A percentile compares a stretch with the other conserved stretches of the same genome.
These are phyloP conservation scores for Neurospora discreta DNA, from an alignment of 495 filamentous ascomycete species.

Conservation along the genomic window DNA sequence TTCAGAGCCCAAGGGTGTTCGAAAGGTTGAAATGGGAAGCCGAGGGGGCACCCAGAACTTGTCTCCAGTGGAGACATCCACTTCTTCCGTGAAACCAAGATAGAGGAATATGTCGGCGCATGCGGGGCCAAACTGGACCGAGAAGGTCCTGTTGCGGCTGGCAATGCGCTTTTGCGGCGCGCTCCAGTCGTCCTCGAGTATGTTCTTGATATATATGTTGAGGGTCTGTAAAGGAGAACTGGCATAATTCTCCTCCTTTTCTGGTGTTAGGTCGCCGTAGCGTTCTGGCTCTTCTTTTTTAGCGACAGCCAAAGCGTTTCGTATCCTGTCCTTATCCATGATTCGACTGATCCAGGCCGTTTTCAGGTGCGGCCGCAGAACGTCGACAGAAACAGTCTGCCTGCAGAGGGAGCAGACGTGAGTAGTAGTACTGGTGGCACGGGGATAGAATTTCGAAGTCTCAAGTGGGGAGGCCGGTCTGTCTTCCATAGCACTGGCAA, in stretches of 20 bases:
- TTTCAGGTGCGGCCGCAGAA: constrained; percentile 42
- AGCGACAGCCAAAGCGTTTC: constrained; percentile 40
- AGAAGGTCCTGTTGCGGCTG: constrained; percentile 60
- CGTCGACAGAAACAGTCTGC: constrained; percentile 25
- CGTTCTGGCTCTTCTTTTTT: constrained; percentile 46
- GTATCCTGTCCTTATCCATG: constrained; percentile 43
- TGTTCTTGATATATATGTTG: constrained; percentile 50
- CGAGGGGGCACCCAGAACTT: constrained; percentile 17
- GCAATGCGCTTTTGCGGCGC: constrained; percentile 43
- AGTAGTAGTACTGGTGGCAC: not conserved
- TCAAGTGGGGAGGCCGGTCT: not conserved
- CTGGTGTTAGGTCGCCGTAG: constrained; percentile 37
- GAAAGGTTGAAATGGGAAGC: constrained; percentile 7
- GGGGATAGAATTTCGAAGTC: constrained; percentile 18
- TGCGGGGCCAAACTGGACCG: constrained; percentile 52
- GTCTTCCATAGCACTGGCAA: not conserved
- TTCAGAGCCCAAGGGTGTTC: constrained; percentile 12
- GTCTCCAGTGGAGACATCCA: constrained; percentile 11
- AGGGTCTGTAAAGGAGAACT: constrained; percentile 45
- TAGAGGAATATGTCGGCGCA: constrained; percentile 53
- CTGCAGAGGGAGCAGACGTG: constrained; percentile 50
- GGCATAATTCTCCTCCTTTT: constrained; percentile 25
- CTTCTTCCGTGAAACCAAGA: constrained; percentile 44
- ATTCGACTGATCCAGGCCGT: constrained; percentile 41
- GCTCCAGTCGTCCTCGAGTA: constrained; percentile 33